Conservation (phyloP, 306 rosid species). For the Vigna reflexopilosa region DNA sequence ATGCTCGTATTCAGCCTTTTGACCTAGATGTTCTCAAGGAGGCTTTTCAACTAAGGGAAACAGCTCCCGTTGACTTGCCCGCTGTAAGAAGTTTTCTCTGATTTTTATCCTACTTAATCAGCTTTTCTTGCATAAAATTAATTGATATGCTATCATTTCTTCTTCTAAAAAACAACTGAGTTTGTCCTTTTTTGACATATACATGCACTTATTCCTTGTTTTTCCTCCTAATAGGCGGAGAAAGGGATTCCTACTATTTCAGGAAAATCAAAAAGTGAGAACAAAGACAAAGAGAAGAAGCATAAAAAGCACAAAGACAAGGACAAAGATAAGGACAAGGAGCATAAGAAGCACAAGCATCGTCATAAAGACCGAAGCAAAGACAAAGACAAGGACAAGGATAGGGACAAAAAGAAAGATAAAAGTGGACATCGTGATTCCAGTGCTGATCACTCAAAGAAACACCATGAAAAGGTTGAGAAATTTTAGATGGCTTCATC, state of each 20-base stretch:
- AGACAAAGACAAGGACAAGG: conserved; percentile 73
- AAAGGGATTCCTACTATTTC: conserved; percentile 85
- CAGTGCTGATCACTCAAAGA: conserved; percentile 84
- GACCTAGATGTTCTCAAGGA: conserved; percentile 83
- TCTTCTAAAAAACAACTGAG: background rate
- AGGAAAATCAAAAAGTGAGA: conserved; percentile 79
- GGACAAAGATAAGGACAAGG: conserved; percentile 90
- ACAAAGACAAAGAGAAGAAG: conserved; percentile 93
- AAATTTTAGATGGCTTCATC: conserved; percentile 41
- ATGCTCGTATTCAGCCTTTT: conserved; percentile 79
- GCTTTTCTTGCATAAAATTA: conserved; percentile 34
- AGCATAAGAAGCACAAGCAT: conserved; percentile 93
- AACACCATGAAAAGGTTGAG: conserved; percentile 93
- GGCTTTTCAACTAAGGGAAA: conserved; percentile 87
- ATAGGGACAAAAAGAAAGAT: conserved; percentile 86
- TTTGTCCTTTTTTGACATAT: conserved; percentile 12
- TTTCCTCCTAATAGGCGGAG: conserved; percentile 63
- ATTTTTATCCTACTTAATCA: conserved; percentile 21
- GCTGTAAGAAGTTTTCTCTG: conserved; percentile 63
- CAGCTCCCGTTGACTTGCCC: conserved; percentile 81
- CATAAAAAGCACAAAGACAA: conserved; percentile 87
- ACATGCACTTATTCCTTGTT: conserved; percentile 13
- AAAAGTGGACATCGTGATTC: conserved; percentile 87
- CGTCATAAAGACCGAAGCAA: conserved; percentile 86
- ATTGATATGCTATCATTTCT: conserved; percentile 21